A percentile compares a stretch with the other conserved stretches of the same genome.
Conservation (phyloP, 495 filamentous ascomycete species). For the Friedmanniomyces simplex region DNA sequence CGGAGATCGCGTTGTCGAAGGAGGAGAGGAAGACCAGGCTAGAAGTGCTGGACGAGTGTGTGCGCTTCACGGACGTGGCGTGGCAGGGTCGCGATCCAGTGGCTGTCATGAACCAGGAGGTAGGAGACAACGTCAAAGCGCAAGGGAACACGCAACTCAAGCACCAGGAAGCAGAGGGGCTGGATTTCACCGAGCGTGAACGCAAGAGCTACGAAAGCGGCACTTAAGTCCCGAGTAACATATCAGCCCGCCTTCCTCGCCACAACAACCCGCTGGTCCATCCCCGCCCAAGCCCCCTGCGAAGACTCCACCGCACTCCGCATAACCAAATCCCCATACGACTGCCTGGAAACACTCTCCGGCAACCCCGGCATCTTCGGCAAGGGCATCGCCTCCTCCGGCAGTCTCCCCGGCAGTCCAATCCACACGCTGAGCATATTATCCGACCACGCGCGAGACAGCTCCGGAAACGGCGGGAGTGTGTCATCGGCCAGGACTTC, state of each 20-base stretch:
- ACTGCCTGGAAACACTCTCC: not conserved
- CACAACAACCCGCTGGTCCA: conserved; percentile 2
- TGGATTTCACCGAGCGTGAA: not conserved
- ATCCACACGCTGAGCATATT: conserved; percentile 1
- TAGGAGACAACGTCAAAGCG: conserved; percentile 1
- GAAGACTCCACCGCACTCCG: not conserved
- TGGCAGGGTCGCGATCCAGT: conserved; percentile 13
- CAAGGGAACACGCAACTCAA: conserved; percentile 3
- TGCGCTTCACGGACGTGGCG: conserved; percentile 8
- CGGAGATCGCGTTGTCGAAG: conserved; percentile 21
- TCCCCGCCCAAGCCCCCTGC: not conserved
- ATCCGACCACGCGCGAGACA: conserved; percentile 8
- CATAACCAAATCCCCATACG: not conserved
- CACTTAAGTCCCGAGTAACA: not conserved
- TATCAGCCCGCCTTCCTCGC: not conserved
- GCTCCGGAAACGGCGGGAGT: not conserved
- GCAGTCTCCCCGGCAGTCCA: not conserved
- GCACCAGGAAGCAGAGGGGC: not conserved
- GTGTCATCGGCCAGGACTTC: not conserved
- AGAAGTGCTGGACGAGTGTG: conserved; percentile 19
- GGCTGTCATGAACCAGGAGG: conserved; percentile 5
- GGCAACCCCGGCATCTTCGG: not conserved
- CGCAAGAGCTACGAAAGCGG: not conserved
- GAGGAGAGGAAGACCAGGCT: conserved; percentile 25
- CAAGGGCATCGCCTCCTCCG: conserved; percentile 2